Conservation (phyloP, 768 basidiomycete species). For the Pisolithus sp. region DNA sequence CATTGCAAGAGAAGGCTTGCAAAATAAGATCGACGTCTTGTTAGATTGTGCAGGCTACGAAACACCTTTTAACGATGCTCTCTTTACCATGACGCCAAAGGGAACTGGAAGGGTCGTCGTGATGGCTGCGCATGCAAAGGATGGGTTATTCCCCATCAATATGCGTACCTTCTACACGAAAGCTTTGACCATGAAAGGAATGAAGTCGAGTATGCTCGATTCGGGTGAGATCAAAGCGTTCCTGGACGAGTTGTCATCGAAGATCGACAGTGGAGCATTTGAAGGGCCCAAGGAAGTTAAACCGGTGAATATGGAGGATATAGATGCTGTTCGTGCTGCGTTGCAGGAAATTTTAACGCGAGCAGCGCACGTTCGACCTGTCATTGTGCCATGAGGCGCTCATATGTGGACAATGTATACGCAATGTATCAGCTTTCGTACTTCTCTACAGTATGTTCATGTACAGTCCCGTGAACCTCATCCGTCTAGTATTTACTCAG, state of each 20-base stretch:
- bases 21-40: slow-evolving; percentile 29
- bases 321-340: slow-evolving; percentile 13
- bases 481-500: too few species aligned
- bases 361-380: slow-evolving; percentile 24
- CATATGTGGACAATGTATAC: background rate
- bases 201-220: slow-evolving; percentile 22
- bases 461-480: too few species aligned
- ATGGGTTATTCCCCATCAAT: slow-evolving; percentile 24
- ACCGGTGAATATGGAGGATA: slow-evolving; percentile 16
- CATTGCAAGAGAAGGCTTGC: slow-evolving; percentile 17
- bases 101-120: slow-evolving; percentile 29
- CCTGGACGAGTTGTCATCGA: slow-evolving; percentile 22
- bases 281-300: slow-evolving; percentile 23
- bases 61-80: slow-evolving; percentile 27
- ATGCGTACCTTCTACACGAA: slow-evolving; percentile 29
- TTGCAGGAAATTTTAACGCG: slow-evolving; percentile 20
- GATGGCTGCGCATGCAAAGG: slow-evolving; percentile 30
- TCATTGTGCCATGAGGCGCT: slow-evolving; percentile 18
- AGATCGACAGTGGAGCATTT: slow-evolving; percentile 25
- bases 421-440: background rate
- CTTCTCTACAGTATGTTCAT: too few species aligned
- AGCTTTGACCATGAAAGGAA: slow-evolving; percentile 25
- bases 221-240: slow-evolving; percentile 21
- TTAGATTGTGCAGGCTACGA: slow-evolving; percentile 31
- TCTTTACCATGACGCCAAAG: slow-evolving; percentile 26